Base-by-base conservation (phyloP, 495 filamentous ascomycete species). In the Lasiosphaeria ovina region DNA sequence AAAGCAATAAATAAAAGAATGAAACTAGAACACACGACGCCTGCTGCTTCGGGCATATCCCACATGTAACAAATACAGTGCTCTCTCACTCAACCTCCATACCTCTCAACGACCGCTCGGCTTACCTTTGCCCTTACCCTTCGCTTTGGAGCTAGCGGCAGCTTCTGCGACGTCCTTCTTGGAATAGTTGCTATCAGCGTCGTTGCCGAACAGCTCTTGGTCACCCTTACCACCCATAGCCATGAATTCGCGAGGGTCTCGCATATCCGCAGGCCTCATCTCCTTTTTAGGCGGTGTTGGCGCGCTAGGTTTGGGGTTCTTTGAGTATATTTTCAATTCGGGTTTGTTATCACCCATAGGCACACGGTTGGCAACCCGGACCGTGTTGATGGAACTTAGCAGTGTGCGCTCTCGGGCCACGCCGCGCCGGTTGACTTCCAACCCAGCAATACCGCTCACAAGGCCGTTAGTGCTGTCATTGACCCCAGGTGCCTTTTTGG, bases 401-500 rank as follows among this genome's bases (percentile, higher is more conserved):
- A 98, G 77, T 0, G 94, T 98, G 16, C 94, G 86, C 72, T 98
- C 90, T 4, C 94, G 83, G 31, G 79, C 74, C 1, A 89, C 73
- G 67, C 92, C 94, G 56, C 93, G 85, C 65, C 88, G 89, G 11
- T 85, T 86, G 73, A 98, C 92, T 62, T 93, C 93, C 31, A 98
- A 81, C 35, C 85, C 83, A 31, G 83, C 86, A 62, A 98, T 79
- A 12, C 89, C 90, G 16, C 89, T 89, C 0, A 93, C 91, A 16
- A 99, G 80, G 34, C 92, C 91, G 65, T 95, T 93, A n/a, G 91
- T 97, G 72, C 92, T 97, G 70, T 98, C 95, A 47, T 83, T 84
- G 6, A 83, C 76, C 54, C 80, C 81, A 34, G 85, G 61, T 7
- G 68, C 71, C 36, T 76, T 75, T 32, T 77, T 69, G 1, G 85